Base-by-base conservation (phyloP, 176 grass and related monocot genomes). In the Aegilops bicornis region DNA sequence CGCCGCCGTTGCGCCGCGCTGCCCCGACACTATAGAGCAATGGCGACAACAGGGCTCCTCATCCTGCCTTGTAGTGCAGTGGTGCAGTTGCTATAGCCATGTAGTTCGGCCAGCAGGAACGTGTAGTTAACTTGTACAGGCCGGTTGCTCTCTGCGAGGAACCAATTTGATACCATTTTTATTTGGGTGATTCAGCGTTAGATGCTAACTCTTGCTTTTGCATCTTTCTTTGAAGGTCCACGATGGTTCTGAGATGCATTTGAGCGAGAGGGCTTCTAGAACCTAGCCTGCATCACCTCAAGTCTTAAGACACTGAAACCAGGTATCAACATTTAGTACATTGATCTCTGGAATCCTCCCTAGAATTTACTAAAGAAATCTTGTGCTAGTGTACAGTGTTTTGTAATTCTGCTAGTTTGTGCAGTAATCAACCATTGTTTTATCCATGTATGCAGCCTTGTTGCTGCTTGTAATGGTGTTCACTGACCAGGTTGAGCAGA, bases 301-400 rank as follows among this genome's bases (percentile, higher is more conserved):
- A 93, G 96, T 29, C 96, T 98, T 77, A 93, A 94, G 64, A 91
- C 90, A 85, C 42, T 95, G 23, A 91, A 94, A 59, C 96, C 93
- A 94, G 96, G 93, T 95, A 85, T 31, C 9, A 39, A 4, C 9
- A 40, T 35, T 22, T 23, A 5, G 15, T 40, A 47, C 67, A 32
- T 8, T 40, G 8, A 40, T 40, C 40, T 14, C 54, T 23, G 31
- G 56, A 83, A 63, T 30, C 3, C 1, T 70, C 3, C 37, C 4
- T 29, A 4, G 10, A n/a, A 4, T 79, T 47, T 31, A 24, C 14
- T 30, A 15, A 63, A 69, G 20, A 47, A 54, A 73, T 24, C 37
- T 23, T 37, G 4, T 63, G 62, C 23, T 64, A 35, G 20, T 77
- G 33, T 10, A n/a, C 32, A 45, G 9, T 58, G 13, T 43, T 75